These are phyloP conservation scores for Fusarium decemcellulare DNA, from an alignment of 2,329 filamentous ascomycete species.

Conservation along the genomic window DNA sequence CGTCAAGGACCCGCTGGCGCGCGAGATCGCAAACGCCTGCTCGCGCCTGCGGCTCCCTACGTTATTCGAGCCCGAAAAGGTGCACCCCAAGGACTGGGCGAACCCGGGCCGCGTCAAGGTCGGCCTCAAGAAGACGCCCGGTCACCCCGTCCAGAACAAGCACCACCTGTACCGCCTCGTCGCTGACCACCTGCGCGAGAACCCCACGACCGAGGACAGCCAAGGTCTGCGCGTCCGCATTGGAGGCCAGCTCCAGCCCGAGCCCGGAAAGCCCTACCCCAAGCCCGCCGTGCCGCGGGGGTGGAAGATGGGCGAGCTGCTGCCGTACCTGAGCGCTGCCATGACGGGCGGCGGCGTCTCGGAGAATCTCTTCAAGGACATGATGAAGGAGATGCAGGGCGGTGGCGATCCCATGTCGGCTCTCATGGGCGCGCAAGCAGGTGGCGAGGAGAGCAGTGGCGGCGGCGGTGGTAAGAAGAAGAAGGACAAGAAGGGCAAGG, in stretches of 20 bases:
- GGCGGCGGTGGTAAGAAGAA: conserved; percentile 55
- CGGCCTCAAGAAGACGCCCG: conserved; percentile 64
- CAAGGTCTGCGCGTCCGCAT: conserved; percentile 81
- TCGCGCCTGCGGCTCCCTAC: conserved; percentile 78
- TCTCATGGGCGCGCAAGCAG: conserved; percentile 56
- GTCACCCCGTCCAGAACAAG: conserved; percentile 74
- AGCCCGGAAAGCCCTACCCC: conserved; percentile 77
- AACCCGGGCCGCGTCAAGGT: conserved; percentile 94
- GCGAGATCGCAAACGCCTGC: conserved; percentile 91
- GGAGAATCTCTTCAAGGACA: conserved; percentile 95
- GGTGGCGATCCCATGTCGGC: conserved; percentile 63
- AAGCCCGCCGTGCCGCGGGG: conserved; percentile 84
- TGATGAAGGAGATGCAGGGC: conserved; percentile 91
- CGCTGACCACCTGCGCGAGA: conserved; percentile 79
- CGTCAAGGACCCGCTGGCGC: conserved; percentile 87
- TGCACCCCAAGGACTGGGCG: conserved; percentile 96
- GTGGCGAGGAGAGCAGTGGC: conserved; percentile 46
- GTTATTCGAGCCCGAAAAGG: conserved; percentile 91
- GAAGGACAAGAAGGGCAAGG: conserved; percentile 67
- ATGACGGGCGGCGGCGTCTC: conserved; percentile 93
- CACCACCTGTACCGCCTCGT: conserved; percentile 90
- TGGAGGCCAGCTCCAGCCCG: conserved; percentile 75
- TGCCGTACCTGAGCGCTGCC: conserved; percentile 90
- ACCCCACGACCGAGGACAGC: conserved; percentile 81
- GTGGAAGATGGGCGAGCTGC: conserved; percentile 88